Conservation (phyloP, 371 early-diverging fungal genomes). For the Mucor piriformis region DNA sequence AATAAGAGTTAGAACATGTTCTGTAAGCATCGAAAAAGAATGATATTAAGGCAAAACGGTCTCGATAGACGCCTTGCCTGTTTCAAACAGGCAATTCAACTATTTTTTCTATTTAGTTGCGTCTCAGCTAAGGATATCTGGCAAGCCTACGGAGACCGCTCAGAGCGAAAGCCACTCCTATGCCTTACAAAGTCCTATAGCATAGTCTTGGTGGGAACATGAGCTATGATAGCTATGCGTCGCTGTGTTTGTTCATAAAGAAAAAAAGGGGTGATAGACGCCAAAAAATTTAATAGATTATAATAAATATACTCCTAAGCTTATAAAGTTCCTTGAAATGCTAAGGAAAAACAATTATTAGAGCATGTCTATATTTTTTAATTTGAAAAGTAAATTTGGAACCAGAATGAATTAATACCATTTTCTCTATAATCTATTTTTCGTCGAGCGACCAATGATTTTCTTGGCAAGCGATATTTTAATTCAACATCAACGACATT, state of each 20-base stretch:
- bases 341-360: too few relatives aligned
- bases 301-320: too few relatives aligned
- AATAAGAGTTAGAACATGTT: neutral
- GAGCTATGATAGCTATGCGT: neutral
- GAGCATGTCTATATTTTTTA: too few relatives aligned
- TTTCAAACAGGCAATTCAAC: neutral
- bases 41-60: neutral
- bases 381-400: too few relatives aligned
- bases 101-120: neutral
- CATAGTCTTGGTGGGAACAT: neutral
- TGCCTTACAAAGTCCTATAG: neutral
- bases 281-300: too few relatives aligned
- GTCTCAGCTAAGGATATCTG: neutral
- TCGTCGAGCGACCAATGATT: too few relatives aligned
- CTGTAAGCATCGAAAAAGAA: neutral
- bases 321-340: too few relatives aligned
- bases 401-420: too few relatives aligned
- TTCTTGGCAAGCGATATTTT: too few relatives aligned
- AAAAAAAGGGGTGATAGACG: neutral
- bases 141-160: neutral
- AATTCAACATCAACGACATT: too few relatives aligned
- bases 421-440: too few relatives aligned
- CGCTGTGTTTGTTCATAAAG: neutral
- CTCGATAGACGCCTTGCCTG: neutral
- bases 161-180: neutral